Evolutionary conservation across 1,284 basidiomycete genomes (phyloP).

Genomic region (Trametes pubescens): DNA sequence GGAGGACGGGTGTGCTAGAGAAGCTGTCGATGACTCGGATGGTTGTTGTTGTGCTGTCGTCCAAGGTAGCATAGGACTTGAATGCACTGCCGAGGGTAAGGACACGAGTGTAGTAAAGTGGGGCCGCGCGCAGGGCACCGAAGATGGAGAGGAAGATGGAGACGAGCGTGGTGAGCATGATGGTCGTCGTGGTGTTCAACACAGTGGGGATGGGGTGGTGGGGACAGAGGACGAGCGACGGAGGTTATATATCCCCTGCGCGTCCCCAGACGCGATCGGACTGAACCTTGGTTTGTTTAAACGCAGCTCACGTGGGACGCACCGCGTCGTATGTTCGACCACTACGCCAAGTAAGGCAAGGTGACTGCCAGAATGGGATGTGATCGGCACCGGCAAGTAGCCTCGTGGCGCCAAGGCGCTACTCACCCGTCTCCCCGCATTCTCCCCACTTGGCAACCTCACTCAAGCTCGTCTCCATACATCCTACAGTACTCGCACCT

Average conservation of each 20-base stretch:
- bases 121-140: constrained; percentile 10
- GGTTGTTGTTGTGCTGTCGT: background rate
- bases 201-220: background rate
- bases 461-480: background rate
- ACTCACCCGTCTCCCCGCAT: background rate
- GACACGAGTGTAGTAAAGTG: constrained; percentile 11
- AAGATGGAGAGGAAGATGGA: constrained; percentile 16
- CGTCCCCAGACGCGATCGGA: constrained; percentile 8
- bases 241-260: background rate
- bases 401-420: constrained; percentile 17
- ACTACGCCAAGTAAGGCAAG: background rate
- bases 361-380: background rate
- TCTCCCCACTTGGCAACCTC: background rate
- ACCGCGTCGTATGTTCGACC: constrained; percentile 15
- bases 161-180: constrained; percentile 17
- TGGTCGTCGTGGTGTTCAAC: background rate
- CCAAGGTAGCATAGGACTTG: background rate
- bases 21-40: background rate
- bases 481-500: too few species aligned
- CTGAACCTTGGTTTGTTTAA: constrained; percentile 12
- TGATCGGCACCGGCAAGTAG: background rate
- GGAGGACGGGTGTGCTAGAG: constrained; percentile 5
- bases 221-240: background rate
- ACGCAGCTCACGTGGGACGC: constrained; percentile 13
- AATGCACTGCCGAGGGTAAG: constrained; percentile 14